A percentile compares a stretch with the other conserved stretches of the same genome.
phyloP scores from a whole-genome alignment of 2,329 filamentous ascomycete species.

The Monosporascus sp. region DNA sequence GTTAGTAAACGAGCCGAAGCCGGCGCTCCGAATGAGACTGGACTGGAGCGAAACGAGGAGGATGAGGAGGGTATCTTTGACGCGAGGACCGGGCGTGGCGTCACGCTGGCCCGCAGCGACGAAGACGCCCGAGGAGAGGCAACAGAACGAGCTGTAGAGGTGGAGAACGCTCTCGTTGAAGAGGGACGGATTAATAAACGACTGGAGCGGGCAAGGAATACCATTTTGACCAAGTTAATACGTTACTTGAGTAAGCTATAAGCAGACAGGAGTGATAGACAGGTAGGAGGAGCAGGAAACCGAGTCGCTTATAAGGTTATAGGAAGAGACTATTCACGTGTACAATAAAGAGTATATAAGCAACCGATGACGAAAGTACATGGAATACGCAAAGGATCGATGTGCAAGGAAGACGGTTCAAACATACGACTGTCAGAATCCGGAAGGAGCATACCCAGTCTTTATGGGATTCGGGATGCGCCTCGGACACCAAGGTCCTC shows the following conservation, averaged over 20 bases:
- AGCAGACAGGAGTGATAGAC: not conserved
- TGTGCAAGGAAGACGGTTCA: not conserved
- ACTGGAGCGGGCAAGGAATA: slow-evolving; percentile 58
- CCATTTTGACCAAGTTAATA: slow-evolving; percentile 23
- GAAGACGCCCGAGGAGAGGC: slow-evolving; percentile 15
- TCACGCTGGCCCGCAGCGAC: slow-evolving; percentile 19
- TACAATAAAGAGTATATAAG: no score
- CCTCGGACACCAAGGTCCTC: not conserved
- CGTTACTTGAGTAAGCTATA: not conserved
- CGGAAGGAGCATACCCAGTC: not conserved
- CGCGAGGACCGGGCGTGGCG: slow-evolving; percentile 18
- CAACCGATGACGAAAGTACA: no score
- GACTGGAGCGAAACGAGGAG: slow-evolving; percentile 39
- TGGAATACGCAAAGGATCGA: not conserved
- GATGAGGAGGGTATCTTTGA: slow-evolving; percentile 26
- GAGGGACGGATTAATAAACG: slow-evolving; percentile 33
- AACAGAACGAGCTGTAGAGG: slow-evolving; percentile 22
- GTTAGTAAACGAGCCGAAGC: slow-evolving; percentile 58
- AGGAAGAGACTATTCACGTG: no score
- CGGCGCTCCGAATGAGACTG: slow-evolving; percentile 38
- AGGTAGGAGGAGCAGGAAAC: not conserved
- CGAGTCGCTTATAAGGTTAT: no score
- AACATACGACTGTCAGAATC: not conserved
- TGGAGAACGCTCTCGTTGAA: slow-evolving; percentile 20
- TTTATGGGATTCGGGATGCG: not conserved